Conservation (phyloP, 129 eudicot species). For the Pulicaria dysenterica region DNA sequence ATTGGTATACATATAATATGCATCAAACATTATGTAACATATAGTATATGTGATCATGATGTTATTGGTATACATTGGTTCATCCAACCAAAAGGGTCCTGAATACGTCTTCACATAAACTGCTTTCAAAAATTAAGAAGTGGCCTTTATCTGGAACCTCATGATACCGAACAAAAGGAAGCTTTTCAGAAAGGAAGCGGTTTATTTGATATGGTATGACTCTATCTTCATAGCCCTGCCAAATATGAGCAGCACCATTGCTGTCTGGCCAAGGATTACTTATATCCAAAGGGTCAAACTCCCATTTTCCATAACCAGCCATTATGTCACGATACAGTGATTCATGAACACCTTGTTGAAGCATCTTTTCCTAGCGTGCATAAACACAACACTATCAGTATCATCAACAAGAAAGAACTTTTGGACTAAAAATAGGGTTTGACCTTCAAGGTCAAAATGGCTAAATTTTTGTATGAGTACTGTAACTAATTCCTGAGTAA, state of each 20-base stretch:
- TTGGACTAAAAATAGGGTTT: background rate
- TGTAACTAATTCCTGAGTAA: background rate
- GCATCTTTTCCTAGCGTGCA: slow-evolving; percentile 42
- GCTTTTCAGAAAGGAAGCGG: slow-evolving; percentile 50
- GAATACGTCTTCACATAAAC: slow-evolving; percentile 49
- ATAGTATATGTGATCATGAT: background rate
- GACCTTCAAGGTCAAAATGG: slow-evolving; percentile 8
- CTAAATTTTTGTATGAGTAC: background rate
- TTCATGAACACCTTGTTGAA: slow-evolving; percentile 68
- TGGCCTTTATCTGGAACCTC: slow-evolving; percentile 69
- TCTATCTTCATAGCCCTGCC: slow-evolving; percentile 68
- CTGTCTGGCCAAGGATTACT: slow-evolving; percentile 61
- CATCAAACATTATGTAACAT: background rate
- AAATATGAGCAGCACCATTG: slow-evolving; percentile 59
- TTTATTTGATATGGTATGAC: slow-evolving; percentile 48
- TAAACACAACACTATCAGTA: background rate
- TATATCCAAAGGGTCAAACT: slow-evolving; percentile 60
- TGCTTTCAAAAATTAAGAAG: slow-evolving; percentile 32
- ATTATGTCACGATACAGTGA: slow-evolving; percentile 60
- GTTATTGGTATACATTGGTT: slow-evolving; percentile 6
- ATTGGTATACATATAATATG: background rate
- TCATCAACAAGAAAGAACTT: background rate
- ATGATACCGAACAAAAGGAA: slow-evolving; percentile 60
- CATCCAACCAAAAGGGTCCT: slow-evolving; percentile 49
- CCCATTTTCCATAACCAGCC: slow-evolving; percentile 66